Evolutionary conservation across 768 basidiomycete genomes (phyloP).

Genomic region (Suillus weaverae): DNA sequence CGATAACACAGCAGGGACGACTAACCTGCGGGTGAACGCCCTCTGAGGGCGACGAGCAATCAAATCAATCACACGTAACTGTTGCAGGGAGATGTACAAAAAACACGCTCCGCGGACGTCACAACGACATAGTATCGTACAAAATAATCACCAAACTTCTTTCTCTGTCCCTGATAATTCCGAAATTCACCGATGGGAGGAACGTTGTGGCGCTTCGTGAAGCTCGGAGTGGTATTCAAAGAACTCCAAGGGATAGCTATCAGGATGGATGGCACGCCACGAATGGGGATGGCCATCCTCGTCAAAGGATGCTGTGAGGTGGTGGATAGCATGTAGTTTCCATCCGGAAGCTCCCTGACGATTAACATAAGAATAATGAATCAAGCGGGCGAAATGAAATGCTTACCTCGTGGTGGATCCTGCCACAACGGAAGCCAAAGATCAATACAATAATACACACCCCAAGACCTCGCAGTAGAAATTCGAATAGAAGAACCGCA

Average conservation of each 20-base stretch:
- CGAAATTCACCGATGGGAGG: background rate
- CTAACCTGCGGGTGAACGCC: background rate
- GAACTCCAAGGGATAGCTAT: slow-evolving; percentile 49
- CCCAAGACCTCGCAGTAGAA: background rate
- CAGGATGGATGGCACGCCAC: slow-evolving; percentile 66
- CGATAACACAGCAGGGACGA: slow-evolving; percentile 4
- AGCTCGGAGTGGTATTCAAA: slow-evolving; percentile 20
- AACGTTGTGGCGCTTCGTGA: slow-evolving; percentile 2
- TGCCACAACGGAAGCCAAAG: background rate
- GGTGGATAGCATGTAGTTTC: slow-evolving; percentile 2
- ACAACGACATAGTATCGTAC: slow-evolving; percentile 3
- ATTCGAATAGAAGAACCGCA: slow-evolving; percentile 29
- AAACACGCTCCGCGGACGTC: slow-evolving; percentile 5
- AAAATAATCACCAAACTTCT: background rate
- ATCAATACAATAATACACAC: background rate
- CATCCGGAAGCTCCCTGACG: slow-evolving; percentile 1
- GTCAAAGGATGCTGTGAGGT: slow-evolving; percentile 21
- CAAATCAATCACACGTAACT: slow-evolving; percentile 5
- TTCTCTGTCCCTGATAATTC: background rate
- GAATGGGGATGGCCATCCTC: slow-evolving; percentile 49
- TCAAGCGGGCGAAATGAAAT: too few species aligned
- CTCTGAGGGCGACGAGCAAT: background rate
- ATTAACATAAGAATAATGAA: background rate
- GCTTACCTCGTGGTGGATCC: slow-evolving; percentile 4
- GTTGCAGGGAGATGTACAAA: background rate